Conservation (phyloP, 2,329 filamentous ascomycete species). For the Phialocephala sp. region DNA sequence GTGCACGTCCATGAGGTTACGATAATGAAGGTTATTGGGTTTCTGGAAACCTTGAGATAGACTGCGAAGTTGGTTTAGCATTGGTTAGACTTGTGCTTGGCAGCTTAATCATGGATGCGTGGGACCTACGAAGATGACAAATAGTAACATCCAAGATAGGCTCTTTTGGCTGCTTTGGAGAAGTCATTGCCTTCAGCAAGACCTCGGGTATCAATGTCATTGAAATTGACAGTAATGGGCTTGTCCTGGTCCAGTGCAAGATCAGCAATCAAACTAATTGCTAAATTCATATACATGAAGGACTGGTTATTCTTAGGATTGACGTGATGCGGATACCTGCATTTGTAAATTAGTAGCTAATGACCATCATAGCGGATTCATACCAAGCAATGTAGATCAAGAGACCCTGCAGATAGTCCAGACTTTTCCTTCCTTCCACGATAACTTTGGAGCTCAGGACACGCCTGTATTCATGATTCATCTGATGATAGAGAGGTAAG, state of each 20-base stretch:
- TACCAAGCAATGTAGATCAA: constrained; percentile 65
- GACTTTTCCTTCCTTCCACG: constrained; percentile 59
- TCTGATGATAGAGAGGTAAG: constrained; percentile 36
- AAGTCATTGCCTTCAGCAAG: constrained; percentile 32
- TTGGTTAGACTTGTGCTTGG: neutral
- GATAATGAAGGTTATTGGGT: constrained; percentile 36
- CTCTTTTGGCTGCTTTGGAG: constrained; percentile 35
- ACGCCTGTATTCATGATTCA: constrained; percentile 40
- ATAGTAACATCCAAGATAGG: constrained; percentile 43
- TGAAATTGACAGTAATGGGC: constrained; percentile 33
- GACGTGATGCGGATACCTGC: constrained; percentile 40
- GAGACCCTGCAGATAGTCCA: constrained; percentile 64
- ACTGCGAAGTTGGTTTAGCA: neutral
- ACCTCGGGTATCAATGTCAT: constrained; percentile 28
- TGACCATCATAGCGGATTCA: constrained; percentile 22
- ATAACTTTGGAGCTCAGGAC: constrained; percentile 47
- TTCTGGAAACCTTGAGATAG: constrained; percentile 33
- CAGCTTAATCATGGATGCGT: neutral
- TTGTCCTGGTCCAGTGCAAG: constrained; percentile 40
- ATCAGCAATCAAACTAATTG: constrained; percentile 43
- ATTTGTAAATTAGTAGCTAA: neutral
- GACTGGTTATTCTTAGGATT: constrained; percentile 40
- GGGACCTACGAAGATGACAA: constrained; percentile 38
- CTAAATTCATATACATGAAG: constrained; percentile 42
- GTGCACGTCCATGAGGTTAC: constrained; percentile 31